These are phyloP conservation scores for Climacium dendroides DNA, from an alignment of 225 moss, liverwort and hornwort species.

Conservation along the genomic window DNA sequence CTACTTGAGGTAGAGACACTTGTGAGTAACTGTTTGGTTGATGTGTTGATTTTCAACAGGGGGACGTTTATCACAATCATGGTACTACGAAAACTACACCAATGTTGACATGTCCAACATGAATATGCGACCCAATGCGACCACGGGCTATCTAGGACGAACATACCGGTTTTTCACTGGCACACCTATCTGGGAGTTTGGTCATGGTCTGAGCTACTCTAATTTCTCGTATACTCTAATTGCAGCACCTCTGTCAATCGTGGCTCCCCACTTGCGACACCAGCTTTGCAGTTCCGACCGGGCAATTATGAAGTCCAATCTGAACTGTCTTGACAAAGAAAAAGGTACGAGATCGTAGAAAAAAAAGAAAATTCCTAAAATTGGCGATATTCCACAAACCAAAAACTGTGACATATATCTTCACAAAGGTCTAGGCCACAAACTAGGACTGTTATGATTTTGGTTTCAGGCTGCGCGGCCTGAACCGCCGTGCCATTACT, in stretches of 20 bases:
- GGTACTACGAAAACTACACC: constrained; percentile 59
- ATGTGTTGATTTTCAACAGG: constrained; percentile 7
- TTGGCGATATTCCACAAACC: not conserved
- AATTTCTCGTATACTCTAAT: constrained; percentile 3
- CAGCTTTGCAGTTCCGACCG: constrained; percentile 36
- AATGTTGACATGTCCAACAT: constrained; percentile 55
- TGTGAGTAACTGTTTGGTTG: not conserved
- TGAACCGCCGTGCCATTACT: too few species aligned
- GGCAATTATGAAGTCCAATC: constrained; percentile 3
- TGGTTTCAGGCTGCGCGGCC: not conserved
- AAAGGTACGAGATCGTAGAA: not conserved
- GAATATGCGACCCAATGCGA: constrained; percentile 60
- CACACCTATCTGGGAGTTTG: constrained; percentile 41
- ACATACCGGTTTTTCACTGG: constrained; percentile 66
- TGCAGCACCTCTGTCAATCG: constrained; percentile 14
- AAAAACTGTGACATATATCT: not conserved
- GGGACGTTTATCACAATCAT: constrained; percentile 51
- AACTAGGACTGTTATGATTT: not conserved
- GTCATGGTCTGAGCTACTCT: constrained; percentile 55
- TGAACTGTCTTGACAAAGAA: constrained; percentile 1
- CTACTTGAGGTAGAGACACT: not conserved
- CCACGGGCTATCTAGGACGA: constrained; percentile 43
- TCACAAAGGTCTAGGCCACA: not conserved
- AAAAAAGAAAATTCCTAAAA: not conserved
- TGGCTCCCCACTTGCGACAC: constrained; percentile 19